These are phyloP conservation scores for Blepharisma stoltei DNA, from an alignment of 73 alveolate genomes.

Conservation along the genomic window DNA sequence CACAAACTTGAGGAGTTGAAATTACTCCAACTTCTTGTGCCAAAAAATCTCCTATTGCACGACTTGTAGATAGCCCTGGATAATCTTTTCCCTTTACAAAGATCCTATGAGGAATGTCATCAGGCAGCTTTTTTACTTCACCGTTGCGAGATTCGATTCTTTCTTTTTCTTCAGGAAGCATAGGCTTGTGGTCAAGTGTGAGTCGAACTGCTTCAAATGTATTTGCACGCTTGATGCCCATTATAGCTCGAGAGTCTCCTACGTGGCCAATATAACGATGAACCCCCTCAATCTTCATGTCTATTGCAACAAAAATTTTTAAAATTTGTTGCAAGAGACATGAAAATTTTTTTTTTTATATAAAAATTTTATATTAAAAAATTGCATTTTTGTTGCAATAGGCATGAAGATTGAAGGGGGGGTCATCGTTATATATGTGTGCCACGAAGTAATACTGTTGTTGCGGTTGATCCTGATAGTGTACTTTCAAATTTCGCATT, in stretches of 20 bases:
- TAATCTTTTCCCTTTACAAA: constrained; percentile 63
- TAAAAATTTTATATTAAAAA: too few species aligned
- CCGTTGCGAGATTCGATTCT: constrained; percentile 34
- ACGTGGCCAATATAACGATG: constrained; percentile 27
- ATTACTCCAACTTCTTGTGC: constrained; percentile 77
- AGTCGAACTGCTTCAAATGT: constrained; percentile 27
- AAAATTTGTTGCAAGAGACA: too few species aligned
- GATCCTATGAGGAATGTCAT: constrained; percentile 35
- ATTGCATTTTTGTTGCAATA: too few species aligned
- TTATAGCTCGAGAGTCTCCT: constrained; percentile 28
- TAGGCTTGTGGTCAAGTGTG: constrained; percentile 60
- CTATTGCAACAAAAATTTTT: too few species aligned
- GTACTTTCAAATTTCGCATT: neutral
- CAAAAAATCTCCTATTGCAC: constrained; percentile 73
- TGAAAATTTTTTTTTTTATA: too few species aligned
- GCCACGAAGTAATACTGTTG: neutral
- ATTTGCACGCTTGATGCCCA: constrained; percentile 22
- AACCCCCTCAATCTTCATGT: too few species aligned
- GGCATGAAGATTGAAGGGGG: too few species aligned
- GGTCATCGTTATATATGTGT: neutral
- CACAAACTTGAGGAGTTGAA: constrained; percentile 53
- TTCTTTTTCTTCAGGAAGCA: constrained; percentile 43
- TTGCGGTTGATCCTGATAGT: constrained; percentile 25
- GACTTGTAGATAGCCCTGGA: constrained; percentile 58
- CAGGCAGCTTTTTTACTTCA: constrained; percentile 21